These are phyloP conservation scores for Apiospora rasikravindrae DNA, from an alignment of 2,329 filamentous ascomycete genomes.

Conservation along the genomic window DNA sequence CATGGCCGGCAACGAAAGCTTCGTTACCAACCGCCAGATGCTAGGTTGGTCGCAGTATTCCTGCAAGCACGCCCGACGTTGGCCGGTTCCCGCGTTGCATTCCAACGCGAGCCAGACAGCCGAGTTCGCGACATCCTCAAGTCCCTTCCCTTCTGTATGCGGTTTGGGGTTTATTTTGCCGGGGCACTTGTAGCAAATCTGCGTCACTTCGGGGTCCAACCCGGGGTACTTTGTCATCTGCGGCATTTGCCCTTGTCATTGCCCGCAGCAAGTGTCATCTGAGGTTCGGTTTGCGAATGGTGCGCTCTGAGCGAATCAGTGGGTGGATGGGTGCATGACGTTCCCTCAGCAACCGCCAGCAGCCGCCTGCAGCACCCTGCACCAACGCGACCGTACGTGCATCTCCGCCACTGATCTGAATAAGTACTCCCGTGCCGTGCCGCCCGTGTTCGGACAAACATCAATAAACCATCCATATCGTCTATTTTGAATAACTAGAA, in stretches of 20 bases:
- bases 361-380: neutral
- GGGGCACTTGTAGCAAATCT: neutral
- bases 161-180: too few relatives aligned
- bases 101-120: neutral
- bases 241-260: neutral
- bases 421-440: neutral
- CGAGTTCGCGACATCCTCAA: neutral
- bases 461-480: neutral
- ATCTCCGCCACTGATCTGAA: neutral
- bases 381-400: neutral
- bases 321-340: neutral
- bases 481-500: neutral
- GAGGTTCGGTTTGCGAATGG: neutral
- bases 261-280: neutral
- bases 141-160: too few relatives aligned
- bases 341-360: slow-evolving; percentile 12
- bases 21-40: neutral
- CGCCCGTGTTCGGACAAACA: neutral
- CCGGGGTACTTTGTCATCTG: neutral
- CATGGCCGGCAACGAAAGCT: neutral
- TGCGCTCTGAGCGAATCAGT: slow-evolving; percentile 12
- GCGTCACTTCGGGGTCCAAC: neutral
- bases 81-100: neutral
- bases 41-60: neutral
- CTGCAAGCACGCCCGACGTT: neutral